These are phyloP conservation scores for Pyrenopolyporus hunteri DNA, from an alignment of 495 filamentous ascomycete species.

Conservation along the genomic window DNA sequence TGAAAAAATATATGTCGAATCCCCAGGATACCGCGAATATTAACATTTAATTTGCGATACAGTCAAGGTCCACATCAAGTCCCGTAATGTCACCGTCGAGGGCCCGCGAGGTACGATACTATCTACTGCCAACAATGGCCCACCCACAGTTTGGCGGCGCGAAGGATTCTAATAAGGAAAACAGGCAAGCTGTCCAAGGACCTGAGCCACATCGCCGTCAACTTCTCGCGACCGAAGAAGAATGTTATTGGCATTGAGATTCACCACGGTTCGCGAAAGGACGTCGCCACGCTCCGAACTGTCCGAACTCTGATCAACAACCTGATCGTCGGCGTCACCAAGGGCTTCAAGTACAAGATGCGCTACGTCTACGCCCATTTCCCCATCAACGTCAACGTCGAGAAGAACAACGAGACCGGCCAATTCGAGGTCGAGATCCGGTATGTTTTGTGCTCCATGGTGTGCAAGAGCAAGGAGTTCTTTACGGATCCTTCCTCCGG, in stretches of 20 bases:
- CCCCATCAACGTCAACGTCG: slow-evolving; percentile 99
- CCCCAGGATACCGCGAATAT: slow-evolving; percentile 41
- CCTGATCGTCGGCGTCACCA: slow-evolving; percentile 95
- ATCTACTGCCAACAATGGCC: background rate
- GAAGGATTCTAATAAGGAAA: slow-evolving; percentile 36
- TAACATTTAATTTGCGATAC: slow-evolving; percentile 47
- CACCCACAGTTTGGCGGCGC: background rate
- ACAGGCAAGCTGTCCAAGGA: slow-evolving; percentile 93
- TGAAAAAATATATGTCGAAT: too few species aligned
- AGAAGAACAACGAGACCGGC: slow-evolving; percentile 92
- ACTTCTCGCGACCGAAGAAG: slow-evolving; percentile 83
- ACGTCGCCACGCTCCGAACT: slow-evolving; percentile 95
- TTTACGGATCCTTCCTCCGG: background rate
- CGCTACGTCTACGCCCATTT: slow-evolving; percentile 99
- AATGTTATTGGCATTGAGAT: slow-evolving; percentile 91
- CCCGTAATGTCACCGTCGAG: slow-evolving; percentile 92
- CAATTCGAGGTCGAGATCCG: slow-evolving; percentile 93
- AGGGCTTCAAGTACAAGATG: slow-evolving; percentile 99
- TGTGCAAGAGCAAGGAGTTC: too few species aligned
- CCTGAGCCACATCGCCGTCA: slow-evolving; percentile 93
- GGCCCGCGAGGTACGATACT: slow-evolving; percentile 78
- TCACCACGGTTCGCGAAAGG: slow-evolving; percentile 97
- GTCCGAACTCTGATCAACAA: slow-evolving; percentile 98
- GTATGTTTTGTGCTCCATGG: slow-evolving; percentile 65
- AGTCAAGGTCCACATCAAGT: slow-evolving; percentile 98